phyloP scores from a whole-genome alignment of 306 rosid species.

The Glycyrrhiza uralensis region DNA sequence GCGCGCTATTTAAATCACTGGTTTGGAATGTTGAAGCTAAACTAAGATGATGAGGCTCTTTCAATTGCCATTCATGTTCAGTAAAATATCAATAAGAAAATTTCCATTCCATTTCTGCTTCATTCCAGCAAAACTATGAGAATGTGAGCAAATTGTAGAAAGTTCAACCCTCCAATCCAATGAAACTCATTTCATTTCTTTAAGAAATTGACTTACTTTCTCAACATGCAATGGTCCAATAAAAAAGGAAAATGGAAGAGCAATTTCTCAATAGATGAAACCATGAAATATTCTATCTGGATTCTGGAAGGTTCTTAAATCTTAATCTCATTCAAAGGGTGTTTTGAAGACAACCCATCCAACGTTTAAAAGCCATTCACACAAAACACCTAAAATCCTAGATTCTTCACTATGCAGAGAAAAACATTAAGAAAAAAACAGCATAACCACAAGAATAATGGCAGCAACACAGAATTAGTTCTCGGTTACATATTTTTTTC shows the following conservation, averaged over 20 bases:
- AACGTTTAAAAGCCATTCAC: slow-evolving; percentile 4
- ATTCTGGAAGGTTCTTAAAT: background rate
- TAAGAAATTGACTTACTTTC: background rate
- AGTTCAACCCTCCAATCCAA: background rate
- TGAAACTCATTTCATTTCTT: background rate
- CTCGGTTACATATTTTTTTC: background rate
- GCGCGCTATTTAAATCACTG: too few relatives aligned
- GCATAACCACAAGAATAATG: background rate
- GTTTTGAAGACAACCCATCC: background rate
- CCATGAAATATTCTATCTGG: background rate
- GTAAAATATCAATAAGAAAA: background rate
- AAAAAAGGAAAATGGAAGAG: background rate
- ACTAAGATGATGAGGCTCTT: background rate
- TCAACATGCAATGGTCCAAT: background rate
- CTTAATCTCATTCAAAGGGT: background rate
- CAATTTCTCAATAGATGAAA: background rate
- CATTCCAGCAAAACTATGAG: background rate
- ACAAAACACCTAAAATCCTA: background rate
- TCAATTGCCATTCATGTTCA: background rate
- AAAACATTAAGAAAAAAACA: background rate
- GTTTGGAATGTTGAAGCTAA: background rate
- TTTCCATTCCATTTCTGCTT: background rate
- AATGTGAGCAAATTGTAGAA: background rate
- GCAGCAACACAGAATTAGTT: background rate
- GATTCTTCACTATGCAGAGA: background rate